Percentiles rank a stretch among this genome's conserved stretches.
Conservation (phyloP, 306 rosid genomes). For the Echinosophora koreensis region DNA sequence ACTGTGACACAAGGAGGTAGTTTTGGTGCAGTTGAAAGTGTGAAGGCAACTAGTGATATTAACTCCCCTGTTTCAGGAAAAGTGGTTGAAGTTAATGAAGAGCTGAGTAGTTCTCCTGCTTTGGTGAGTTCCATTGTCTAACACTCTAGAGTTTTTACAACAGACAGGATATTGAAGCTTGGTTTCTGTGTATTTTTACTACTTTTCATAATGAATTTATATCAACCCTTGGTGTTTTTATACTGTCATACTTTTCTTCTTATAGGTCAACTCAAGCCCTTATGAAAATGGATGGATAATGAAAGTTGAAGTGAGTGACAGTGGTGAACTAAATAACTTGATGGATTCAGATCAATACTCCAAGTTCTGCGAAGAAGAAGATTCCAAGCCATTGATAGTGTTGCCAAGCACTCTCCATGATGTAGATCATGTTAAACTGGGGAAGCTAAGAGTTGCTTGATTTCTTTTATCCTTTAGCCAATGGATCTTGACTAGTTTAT, state of each 20-base stretch:
- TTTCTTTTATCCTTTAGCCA: not conserved
- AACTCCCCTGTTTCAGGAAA: constrained; percentile 91
- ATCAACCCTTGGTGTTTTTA: constrained; percentile 5
- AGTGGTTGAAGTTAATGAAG: constrained; percentile 75
- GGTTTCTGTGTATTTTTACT: not conserved
- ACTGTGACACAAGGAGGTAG: constrained; percentile 68
- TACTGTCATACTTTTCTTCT: constrained; percentile 14
- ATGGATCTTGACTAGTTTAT: constrained; percentile 28
- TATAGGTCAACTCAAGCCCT: constrained; percentile 84
- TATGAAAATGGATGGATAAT: constrained; percentile 88
- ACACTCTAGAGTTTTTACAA: not conserved
- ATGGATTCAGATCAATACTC: constrained; percentile 87
- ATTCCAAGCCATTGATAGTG: constrained; percentile 73
- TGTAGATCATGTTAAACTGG: constrained; percentile 39
- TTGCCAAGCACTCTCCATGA: constrained; percentile 29
- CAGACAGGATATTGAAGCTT: not conserved
- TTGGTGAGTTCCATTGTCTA: constrained; percentile 63
- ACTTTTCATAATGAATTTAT: not conserved
- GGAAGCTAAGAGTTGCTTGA: constrained; percentile 44
- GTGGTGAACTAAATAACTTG: constrained; percentile 69
- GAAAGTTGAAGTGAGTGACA: constrained; percentile 71
- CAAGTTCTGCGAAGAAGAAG: constrained; percentile 97
- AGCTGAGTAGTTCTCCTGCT: constrained; percentile 82
- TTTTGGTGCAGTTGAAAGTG: constrained; percentile 97
- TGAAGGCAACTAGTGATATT: constrained; percentile 94